phyloP scores from a whole-genome alignment of 1,284 basidiomycete genomes.

The Irpex rosettiformis region DNA sequence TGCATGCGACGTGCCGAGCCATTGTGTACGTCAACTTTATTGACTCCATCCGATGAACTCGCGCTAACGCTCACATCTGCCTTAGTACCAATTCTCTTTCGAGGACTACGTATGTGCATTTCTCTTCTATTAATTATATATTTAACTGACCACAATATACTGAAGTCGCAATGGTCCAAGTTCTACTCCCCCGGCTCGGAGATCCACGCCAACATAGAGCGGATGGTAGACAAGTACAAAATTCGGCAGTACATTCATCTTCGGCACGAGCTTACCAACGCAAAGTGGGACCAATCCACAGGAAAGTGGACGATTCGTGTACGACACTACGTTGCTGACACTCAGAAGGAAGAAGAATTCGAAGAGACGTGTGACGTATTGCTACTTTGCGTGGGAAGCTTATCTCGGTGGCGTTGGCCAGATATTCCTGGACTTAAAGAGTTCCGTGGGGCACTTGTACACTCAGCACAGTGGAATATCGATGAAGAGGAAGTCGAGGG shows the following conservation, averaged over 20 bases:
- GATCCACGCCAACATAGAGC: slow-evolving; percentile 47
- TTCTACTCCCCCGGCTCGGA: slow-evolving; percentile 56
- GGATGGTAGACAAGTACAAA: slow-evolving; percentile 51
- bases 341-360: slow-evolving; percentile 14
- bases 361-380: slow-evolving; percentile 18
- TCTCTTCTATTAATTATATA: neutral
- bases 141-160: neutral
- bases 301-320: slow-evolving; percentile 53
- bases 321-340: slow-evolving; percentile 16
- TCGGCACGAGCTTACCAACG: slow-evolving; percentile 45
- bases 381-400: slow-evolving; percentile 10
- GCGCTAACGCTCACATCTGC: neutral
- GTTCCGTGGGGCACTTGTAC: slow-evolving; percentile 14
- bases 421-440: slow-evolving; percentile 15
- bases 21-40: slow-evolving; percentile 17
- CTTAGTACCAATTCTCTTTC: slow-evolving; percentile 53
- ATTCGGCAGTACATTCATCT: slow-evolving; percentile 48
- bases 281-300: slow-evolving; percentile 41
- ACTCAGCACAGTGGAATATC: slow-evolving; percentile 52
- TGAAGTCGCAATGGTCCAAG: slow-evolving; percentile 49
- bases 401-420: slow-evolving; percentile 18
- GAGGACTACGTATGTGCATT: slow-evolving; percentile 37
- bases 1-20: slow-evolving; percentile 38
- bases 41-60: neutral
- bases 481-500: slow-evolving; percentile 45